Evolutionary conservation across 495 filamentous ascomycete species (phyloP).

Genomic region (Penicillium subrubescens): DNA sequence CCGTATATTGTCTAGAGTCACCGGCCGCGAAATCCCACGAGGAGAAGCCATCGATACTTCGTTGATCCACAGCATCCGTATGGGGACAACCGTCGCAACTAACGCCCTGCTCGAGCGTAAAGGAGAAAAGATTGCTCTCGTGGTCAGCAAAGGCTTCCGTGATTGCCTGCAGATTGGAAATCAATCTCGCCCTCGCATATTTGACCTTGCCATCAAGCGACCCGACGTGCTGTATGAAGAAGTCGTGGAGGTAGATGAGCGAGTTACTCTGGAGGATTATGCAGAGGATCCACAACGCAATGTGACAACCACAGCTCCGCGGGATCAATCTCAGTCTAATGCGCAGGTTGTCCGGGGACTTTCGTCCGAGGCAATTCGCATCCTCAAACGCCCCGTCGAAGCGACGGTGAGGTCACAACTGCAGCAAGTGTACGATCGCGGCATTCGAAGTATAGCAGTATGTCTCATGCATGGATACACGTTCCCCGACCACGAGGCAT

Average conservation of each 20-base stretch:
- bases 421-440: constrained; percentile 35
- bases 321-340: constrained; percentile 2
- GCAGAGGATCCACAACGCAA: constrained; percentile 32
- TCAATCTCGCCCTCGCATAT: constrained; percentile 73
- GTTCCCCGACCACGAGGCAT: constrained; percentile 46
- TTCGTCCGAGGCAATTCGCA: constrained; percentile 44
- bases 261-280: constrained; percentile 75
- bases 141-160: constrained; percentile 85
- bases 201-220: constrained; percentile 70
- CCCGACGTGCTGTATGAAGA: constrained; percentile 71
- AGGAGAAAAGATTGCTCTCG: constrained; percentile 81
- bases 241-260: constrained; percentile 73
- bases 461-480: constrained; percentile 52
- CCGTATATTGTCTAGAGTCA: constrained; percentile 77
- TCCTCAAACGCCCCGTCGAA: constrained; percentile 33
- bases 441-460: constrained; percentile 47
- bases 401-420: constrained; percentile 33
- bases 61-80: constrained; percentile 73
- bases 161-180: constrained; percentile 83
- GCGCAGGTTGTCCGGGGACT: constrained; percentile 25
- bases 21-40: constrained; percentile 67
- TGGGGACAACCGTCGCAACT: constrained; percentile 84
- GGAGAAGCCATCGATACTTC: constrained; percentile 80
- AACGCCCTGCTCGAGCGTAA: constrained; percentile 87
- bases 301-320: constrained; percentile 11